A percentile compares a stretch with the other conserved stretches of the same genome.
Evolutionary conservation across 495 filamentous ascomycete genomes (phyloP).

Genomic region (Neurospora sp.): DNA sequence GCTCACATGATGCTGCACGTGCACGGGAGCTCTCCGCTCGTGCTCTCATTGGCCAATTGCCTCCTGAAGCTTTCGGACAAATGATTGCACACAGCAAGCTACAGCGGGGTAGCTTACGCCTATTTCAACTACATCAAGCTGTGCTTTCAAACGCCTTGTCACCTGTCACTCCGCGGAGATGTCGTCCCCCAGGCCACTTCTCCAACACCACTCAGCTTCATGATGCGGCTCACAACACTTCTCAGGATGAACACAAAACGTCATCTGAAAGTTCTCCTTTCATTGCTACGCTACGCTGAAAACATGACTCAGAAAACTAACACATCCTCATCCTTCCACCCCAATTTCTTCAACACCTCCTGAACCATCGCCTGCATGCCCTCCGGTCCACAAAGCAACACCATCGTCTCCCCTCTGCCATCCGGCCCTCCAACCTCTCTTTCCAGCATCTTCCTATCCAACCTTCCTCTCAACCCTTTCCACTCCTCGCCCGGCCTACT

Average conservation of each 20-base stretch:
- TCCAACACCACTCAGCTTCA: not conserved
- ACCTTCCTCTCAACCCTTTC: constrained; percentile 61
- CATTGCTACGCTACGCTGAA: not conserved
- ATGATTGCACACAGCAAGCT: not conserved
- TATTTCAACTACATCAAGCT: not conserved
- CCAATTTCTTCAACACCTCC: constrained; percentile 50
- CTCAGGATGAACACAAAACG: not conserved
- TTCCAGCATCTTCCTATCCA: constrained; percentile 51
- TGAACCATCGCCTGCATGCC: constrained; percentile 63
- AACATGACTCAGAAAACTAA: constrained; percentile 57
- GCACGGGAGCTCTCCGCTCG: not conserved
- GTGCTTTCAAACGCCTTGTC: not conserved
- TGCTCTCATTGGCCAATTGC: not conserved
- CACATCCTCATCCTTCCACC: constrained; percentile 72
- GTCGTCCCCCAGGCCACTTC: not conserved
- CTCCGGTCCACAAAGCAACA: constrained; percentile 76
- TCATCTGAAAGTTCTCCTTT: not conserved
- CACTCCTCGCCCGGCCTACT: constrained; percentile 53
- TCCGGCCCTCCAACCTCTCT: constrained; percentile 40
- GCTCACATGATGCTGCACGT: not conserved
- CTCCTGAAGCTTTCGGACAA: not conserved
- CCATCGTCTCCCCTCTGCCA: constrained; percentile 45
- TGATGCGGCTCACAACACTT: not conserved
- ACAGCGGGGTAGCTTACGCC: not conserved
- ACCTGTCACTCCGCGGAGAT: not conserved